phyloP scores from a whole-genome alignment of 768 basidiomycete species.

The Lactarius akahatsu region DNA sequence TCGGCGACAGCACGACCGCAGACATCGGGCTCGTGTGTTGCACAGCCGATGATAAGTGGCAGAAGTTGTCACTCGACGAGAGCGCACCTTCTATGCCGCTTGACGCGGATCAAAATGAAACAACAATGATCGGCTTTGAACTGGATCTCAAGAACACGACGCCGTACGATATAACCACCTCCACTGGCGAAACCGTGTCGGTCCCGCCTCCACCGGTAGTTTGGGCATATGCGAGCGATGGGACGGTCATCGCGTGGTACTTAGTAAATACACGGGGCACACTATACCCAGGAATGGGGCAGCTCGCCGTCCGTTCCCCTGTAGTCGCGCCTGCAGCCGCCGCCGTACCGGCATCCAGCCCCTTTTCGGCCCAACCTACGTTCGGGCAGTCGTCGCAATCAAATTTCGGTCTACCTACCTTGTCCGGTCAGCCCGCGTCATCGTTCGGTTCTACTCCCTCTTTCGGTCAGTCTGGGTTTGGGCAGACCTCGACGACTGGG shows the following conservation, averaged over 20 bases:
- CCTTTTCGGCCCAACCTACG: slow-evolving; percentile 25
- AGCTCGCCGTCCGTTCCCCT: slow-evolving; percentile 15
- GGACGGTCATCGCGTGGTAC: slow-evolving; percentile 73
- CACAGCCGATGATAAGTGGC: slow-evolving; percentile 41
- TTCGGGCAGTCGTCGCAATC: slow-evolving; percentile 33
- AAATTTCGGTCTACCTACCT: slow-evolving; percentile 29
- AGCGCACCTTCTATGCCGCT: slow-evolving; percentile 60
- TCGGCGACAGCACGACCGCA: slow-evolving; percentile 51
- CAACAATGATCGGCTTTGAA: slow-evolving; percentile 61
- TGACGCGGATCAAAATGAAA: slow-evolving; percentile 68
- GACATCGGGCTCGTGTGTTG: slow-evolving; percentile 50
- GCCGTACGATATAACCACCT: slow-evolving; percentile 39
- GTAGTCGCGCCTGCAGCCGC: slow-evolving; percentile 13
- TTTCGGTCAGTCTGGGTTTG: slow-evolving; percentile 20
- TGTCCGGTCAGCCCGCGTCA: slow-evolving; percentile 6
- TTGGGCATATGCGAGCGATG: slow-evolving; percentile 77
- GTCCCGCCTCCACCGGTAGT: slow-evolving; percentile 59
- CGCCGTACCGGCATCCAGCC: slow-evolving; percentile 5
- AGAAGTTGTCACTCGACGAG: slow-evolving; percentile 48
- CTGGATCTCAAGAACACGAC: slow-evolving; percentile 60
- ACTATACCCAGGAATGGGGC: slow-evolving; percentile 56
- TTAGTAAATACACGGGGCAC: slow-evolving; percentile 53
- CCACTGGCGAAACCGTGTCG: slow-evolving; percentile 44
- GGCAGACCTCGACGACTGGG: slow-evolving; percentile 18
- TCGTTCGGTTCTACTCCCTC: slow-evolving; percentile 36